phyloP scores from a whole-genome alignment of 768 basidiomycete species.

The Glaciozyma antarctica region DNA sequence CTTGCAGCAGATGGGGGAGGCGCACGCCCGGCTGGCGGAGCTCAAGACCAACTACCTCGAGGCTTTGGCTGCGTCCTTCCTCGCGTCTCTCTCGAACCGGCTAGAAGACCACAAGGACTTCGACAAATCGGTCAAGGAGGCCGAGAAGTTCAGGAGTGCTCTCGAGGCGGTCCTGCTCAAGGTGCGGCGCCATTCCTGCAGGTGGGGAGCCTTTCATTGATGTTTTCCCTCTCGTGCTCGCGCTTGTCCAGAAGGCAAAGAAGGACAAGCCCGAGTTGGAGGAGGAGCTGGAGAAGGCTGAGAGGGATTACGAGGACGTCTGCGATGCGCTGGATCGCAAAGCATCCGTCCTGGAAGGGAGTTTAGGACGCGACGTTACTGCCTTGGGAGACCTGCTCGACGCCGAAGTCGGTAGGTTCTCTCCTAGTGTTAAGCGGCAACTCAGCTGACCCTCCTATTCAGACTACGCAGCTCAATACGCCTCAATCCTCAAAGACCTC shows the following conservation, averaged over 20 bases:
- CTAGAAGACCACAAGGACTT: not conserved
- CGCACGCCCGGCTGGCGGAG: not conserved
- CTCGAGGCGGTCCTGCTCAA: not conserved
- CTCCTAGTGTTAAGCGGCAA: not conserved
- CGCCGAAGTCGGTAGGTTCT: not conserved
- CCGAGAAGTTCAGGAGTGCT: not conserved
- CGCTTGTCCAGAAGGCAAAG: not conserved
- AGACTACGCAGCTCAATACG: not conserved
- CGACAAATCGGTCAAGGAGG: not conserved
- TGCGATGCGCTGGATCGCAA: not conserved
- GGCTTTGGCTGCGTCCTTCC: not conserved
- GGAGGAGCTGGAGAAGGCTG: not conserved
- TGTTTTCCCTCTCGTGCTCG: not conserved
- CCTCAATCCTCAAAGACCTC: not conserved
- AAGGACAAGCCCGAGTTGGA: not conserved
- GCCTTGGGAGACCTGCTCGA: not conserved
- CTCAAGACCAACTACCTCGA: not conserved
- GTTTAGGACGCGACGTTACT: not conserved
- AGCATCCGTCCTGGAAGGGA: not conserved
- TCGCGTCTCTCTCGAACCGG: not conserved
- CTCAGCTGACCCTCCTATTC: not conserved
- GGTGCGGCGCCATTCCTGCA: not conserved
- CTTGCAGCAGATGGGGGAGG: not conserved
- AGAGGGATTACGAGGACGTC: not conserved
- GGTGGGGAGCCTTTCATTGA: too few relatives aligned